Percentiles rank a stretch among this genome's conserved stretches.
These are phyloP conservation scores for Auricularia auricula-judae DNA, from an alignment of 768 basidiomycete species.

Conservation along the genomic window DNA sequence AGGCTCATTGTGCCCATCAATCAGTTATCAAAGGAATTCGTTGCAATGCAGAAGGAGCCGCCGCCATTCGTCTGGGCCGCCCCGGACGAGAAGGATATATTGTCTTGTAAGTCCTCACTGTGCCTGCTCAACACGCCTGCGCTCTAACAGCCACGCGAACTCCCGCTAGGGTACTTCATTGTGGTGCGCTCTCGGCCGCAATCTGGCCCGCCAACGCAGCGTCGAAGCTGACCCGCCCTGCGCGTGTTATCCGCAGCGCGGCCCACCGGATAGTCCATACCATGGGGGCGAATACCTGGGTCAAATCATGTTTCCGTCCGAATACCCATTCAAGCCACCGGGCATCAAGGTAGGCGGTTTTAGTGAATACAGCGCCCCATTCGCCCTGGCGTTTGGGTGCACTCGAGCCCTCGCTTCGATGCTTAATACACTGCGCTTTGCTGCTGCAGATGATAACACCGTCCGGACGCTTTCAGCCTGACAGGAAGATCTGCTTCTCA, in stretches of 20 bases:
- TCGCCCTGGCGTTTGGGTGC: too few relatives aligned
- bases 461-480: constrained; percentile 80
- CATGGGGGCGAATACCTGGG: constrained; percentile 92
- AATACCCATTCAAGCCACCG: constrained; percentile 95
- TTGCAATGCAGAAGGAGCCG: constrained; percentile 83
- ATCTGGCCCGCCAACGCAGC: neutral
- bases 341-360: constrained; percentile 70
- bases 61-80: constrained; percentile 94
- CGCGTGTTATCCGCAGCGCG: constrained; percentile 42
- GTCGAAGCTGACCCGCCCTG: neutral
- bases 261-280: constrained; percentile 88
- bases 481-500: constrained; percentile 95
- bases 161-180: constrained; percentile 75
- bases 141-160: constrained; percentile 3
- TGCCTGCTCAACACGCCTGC: neutral
- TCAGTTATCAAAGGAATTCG: constrained; percentile 80
- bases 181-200: constrained; percentile 43
- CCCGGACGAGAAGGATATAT: constrained; percentile 95
- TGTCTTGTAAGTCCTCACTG: constrained; percentile 60
- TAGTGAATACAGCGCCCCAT: neutral
- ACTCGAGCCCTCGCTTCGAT: constrained; percentile 4
- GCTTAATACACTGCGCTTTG: constrained; percentile 3
- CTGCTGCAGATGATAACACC: constrained; percentile 75
- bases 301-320: constrained; percentile 80
- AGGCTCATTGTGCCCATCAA: constrained; percentile 6